These are phyloP conservation scores for Fusarium sp. DNA, from an alignment of 2,329 filamentous ascomycete species.

Conservation along the genomic window DNA sequence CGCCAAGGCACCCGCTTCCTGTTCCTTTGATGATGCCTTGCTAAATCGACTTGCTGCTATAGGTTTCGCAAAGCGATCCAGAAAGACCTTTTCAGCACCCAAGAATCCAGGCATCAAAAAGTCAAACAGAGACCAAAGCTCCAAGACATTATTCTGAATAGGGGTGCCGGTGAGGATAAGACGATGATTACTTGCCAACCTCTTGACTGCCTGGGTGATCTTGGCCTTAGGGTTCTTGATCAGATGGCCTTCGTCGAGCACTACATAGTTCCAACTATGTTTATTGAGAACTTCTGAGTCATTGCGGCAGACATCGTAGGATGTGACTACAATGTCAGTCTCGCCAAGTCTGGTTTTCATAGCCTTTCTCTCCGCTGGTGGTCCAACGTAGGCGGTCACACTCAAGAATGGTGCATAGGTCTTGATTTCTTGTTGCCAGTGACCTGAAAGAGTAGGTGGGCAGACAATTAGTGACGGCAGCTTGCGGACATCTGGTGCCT, in stretches of 20 bases:
- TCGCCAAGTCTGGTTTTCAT: conserved; percentile 74
- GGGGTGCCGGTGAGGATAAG: conserved; percentile 96
- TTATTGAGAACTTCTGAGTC: conserved; percentile 86
- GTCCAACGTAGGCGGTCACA: conserved; percentile 90
- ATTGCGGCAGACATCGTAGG: conserved; percentile 97
- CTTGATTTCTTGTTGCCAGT: conserved; percentile 98
- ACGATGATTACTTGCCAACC: conserved; percentile 88
- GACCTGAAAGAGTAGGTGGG: conserved; percentile 93
- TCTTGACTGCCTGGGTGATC: conserved; percentile 92
- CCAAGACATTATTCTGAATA: conserved; percentile 96
- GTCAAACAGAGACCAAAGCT: conserved; percentile 97
- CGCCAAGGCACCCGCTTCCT: conserved; percentile 93
- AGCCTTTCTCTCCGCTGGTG: conserved; percentile 79
- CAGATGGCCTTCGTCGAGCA: conserved; percentile 95
- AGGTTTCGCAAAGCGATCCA: conserved; percentile 93
- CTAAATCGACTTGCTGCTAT: conserved; percentile 94
- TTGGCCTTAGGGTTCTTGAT: conserved; percentile 99
- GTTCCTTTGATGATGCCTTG: conserved; percentile 97
- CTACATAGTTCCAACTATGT: conserved; percentile 95
- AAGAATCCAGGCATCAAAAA: conserved; percentile 99
- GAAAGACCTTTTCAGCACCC: conserved; percentile 92
- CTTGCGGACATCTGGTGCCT: conserved; percentile 78
- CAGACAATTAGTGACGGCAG: conserved; percentile 95
- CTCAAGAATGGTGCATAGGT: conserved; percentile 94
- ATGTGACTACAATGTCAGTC: conserved; percentile 95